Evolutionary conservation across 495 filamentous ascomycete genomes (phyloP).

Genomic region (Penicillium daleae): DNA sequence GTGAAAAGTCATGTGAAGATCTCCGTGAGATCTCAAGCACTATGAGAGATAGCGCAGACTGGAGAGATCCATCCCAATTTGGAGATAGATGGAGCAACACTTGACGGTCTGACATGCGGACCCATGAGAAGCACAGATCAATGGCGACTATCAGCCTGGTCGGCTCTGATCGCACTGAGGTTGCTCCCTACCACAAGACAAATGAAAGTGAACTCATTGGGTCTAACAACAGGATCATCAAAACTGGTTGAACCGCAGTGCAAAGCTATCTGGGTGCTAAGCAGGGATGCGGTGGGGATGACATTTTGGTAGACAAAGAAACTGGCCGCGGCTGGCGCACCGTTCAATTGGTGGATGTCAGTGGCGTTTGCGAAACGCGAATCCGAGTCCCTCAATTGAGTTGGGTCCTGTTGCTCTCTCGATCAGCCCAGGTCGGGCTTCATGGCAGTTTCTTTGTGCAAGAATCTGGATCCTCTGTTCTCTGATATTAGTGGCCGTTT

Average conservation of each 20-base stretch:
- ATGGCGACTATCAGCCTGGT: background rate
- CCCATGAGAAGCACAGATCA: background rate
- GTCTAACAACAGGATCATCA: background rate
- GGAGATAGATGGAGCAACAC: background rate
- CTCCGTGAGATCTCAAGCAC: slow-evolving; percentile 1
- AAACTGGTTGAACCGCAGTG: background rate
- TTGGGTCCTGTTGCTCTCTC: background rate
- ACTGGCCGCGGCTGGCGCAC: background rate
- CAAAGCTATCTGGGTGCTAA: slow-evolving; percentile 2
- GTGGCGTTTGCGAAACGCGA: slow-evolving; percentile 5
- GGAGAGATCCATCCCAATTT: background rate
- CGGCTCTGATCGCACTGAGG: background rate
- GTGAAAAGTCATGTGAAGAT: background rate
- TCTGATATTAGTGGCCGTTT: background rate
- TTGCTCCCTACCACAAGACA: background rate
- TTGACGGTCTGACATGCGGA: background rate
- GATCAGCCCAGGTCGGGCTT: background rate
- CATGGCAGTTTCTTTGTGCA: background rate
- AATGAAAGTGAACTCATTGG: background rate
- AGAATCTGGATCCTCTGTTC: background rate
- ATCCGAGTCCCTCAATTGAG: background rate
- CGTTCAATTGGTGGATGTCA: slow-evolving; percentile 4
- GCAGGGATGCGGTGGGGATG: slow-evolving; percentile 6
- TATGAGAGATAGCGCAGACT: background rate
- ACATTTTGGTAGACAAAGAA: slow-evolving; percentile 24